These are phyloP conservation scores for Aureobasidium sp. DNA, from an alignment of 2,329 filamentous ascomycete species.

Conservation along the genomic window DNA sequence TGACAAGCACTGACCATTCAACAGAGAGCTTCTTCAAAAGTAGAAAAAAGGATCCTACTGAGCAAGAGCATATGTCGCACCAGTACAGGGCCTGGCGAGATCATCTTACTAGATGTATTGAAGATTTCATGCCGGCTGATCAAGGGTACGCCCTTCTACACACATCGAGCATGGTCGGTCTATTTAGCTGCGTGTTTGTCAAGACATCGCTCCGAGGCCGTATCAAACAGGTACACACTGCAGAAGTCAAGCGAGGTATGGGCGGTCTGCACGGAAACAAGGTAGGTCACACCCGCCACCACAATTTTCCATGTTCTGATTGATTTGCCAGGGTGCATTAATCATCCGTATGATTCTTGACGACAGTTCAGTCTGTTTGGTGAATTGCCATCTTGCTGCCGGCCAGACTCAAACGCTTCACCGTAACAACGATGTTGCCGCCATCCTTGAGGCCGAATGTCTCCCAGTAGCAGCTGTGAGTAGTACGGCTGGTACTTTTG, in stretches of 20 bases:
- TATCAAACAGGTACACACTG: constrained; percentile 68
- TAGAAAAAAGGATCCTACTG: constrained; percentile 75
- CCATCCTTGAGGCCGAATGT: constrained; percentile 72
- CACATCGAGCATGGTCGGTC: constrained; percentile 80
- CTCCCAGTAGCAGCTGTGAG: constrained; percentile 60
- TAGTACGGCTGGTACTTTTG: constrained; percentile 66
- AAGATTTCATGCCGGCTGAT: constrained; percentile 71
- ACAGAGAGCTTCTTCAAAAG: constrained; percentile 73
- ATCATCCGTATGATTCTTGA: constrained; percentile 88
- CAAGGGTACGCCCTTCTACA: constrained; percentile 81
- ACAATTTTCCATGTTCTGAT: neutral
- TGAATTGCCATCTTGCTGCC: constrained; percentile 95
- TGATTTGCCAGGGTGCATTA: constrained; percentile 58
- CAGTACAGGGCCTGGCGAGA: constrained; percentile 97
- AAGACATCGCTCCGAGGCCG: constrained; percentile 69
- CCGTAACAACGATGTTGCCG: constrained; percentile 86
- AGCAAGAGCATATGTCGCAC: constrained; percentile 87
- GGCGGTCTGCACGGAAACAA: constrained; percentile 95
- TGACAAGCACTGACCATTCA: neutral
- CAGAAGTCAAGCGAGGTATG: constrained; percentile 93
- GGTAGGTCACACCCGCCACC: constrained; percentile 28
- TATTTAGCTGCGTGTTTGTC: constrained; percentile 95
- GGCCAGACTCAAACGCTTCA: constrained; percentile 85
- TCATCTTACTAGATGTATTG: constrained; percentile 72
- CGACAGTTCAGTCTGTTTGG: constrained; percentile 88